Base-by-base conservation (phyloP, 805 yeast genomes). In the Wickerhamiella siamensis region DNA sequence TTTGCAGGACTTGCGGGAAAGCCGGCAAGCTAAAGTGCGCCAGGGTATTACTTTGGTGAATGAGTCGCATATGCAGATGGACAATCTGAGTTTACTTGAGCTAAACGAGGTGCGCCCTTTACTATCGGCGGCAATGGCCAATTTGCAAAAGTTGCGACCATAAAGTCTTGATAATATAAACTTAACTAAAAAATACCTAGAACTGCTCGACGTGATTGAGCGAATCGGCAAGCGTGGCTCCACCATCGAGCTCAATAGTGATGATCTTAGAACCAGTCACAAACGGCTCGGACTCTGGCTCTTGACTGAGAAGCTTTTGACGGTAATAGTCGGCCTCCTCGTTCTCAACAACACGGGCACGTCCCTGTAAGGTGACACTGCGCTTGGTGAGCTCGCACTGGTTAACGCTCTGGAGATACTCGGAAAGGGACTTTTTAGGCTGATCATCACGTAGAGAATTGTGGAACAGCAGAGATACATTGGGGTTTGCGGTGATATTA, bases 61-160 rank as follows among this genome's bases (percentile, higher is more conserved):
- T 61, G 93, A 82, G 47, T 74, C 80, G 17, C 83, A 87, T 60
- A 67, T 88, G 46, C 83, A 77, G 54, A 65, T 88, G 58, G 88
- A 86, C 51, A 84, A 91, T 17, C 58, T 91, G 41, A 81, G 94
- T 2, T 57, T 79, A 32, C 57, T 86, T 69, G 98, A 88, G 58
- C 78, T 91, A 47, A 87, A 86, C 57, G 95, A 84, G 56, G 63
- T 87, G 40, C 64, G 95, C 48, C 93, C 95, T 2, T 81, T 84
- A 53, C 75, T 86, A 27, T 65, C 75, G n/a, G 64, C 66, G 12
- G 79, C 83, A 1, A 88, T 91, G 97, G 77, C 77, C 44, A 79
- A 78, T 50, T 61, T 91, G 46, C 67, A 83, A 37, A 66, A 67
- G 41, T 55, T 84, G 27, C 69, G 41, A 4, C 36, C 10, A 5